phyloP scores from a whole-genome alignment of 2,329 filamentous ascomycete genomes.

The Zasmidium citrigriseum region DNA sequence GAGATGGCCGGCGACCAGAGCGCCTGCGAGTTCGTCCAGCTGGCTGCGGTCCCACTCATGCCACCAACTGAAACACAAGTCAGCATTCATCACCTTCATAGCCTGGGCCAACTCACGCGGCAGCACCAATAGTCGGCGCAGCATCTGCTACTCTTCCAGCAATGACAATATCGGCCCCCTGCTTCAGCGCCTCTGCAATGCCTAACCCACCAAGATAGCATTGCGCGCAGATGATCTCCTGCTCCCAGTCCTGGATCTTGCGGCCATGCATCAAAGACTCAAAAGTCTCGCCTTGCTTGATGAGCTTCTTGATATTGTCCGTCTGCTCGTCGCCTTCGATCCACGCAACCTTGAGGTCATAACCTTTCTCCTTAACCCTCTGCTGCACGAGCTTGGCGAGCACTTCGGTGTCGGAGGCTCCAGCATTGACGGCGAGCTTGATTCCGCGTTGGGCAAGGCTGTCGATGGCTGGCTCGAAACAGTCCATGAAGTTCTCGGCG shows the following conservation, averaged over 20 bases:
- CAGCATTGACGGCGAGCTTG: constrained; percentile 49
- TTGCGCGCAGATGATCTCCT: constrained; percentile 21
- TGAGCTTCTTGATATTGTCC: constrained; percentile 15
- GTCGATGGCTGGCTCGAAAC: constrained; percentile 39
- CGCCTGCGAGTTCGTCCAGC: constrained; percentile 39
- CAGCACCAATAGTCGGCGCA: constrained; percentile 42
- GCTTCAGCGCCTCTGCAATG: constrained; percentile 39
- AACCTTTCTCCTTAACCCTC: constrained; percentile 40
- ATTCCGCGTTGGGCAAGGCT: constrained; percentile 44
- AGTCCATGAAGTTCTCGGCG: constrained; percentile 45
- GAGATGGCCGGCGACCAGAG: constrained; percentile 42
- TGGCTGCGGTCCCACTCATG: constrained; percentile 40
- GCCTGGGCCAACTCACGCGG: constrained; percentile 18
- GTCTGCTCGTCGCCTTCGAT: constrained; percentile 45
- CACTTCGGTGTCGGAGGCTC: constrained; percentile 43
- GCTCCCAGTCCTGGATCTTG: constrained; percentile 21
- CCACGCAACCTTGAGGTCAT: constrained; percentile 48
- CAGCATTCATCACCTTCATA: not conserved
- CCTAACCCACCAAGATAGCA: constrained; percentile 39
- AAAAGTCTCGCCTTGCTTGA: constrained; percentile 15
- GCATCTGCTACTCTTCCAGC: constrained; percentile 45
- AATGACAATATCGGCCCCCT: constrained; percentile 44
- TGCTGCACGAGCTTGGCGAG: constrained; percentile 41
- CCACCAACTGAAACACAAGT: constrained; percentile 36
- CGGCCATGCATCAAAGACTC: constrained; percentile 17